These are phyloP conservation scores for Posidonia australis DNA, from an alignment of 106 monocot species.

Conservation along the genomic window DNA sequence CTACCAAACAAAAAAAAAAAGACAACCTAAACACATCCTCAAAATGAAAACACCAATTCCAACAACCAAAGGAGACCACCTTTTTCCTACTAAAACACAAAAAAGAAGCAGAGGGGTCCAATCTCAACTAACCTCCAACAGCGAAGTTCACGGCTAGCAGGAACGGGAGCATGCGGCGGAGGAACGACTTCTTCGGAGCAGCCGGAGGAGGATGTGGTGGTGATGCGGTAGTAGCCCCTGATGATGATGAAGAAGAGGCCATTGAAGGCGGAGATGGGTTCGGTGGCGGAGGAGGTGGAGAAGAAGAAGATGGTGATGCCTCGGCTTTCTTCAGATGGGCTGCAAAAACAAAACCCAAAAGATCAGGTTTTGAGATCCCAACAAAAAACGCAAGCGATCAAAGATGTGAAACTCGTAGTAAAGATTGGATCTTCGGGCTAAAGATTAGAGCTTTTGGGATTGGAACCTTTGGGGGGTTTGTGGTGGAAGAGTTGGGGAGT, in stretches of 20 bases:
- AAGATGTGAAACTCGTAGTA: background rate
- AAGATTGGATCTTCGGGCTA: background rate
- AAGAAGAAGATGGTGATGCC: background rate
- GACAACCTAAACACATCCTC: no score
- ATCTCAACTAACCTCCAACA: constrained; percentile 12
- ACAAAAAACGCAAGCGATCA: background rate
- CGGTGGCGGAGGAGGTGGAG: constrained; percentile 4
- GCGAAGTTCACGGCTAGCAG: constrained; percentile 17
- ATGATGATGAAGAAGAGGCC: constrained; percentile 7
- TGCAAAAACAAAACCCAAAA: background rate
- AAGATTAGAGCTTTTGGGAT: background rate
- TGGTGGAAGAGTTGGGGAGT: constrained; percentile 14
- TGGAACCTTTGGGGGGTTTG: constrained; percentile 16
- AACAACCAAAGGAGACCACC: background rate
- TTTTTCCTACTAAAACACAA: background rate
- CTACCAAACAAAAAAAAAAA: no score
- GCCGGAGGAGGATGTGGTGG: background rate
- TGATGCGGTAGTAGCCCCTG: background rate
- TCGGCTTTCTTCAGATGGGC: constrained; percentile 11
- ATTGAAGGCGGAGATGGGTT: constrained; percentile 9
- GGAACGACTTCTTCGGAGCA: constrained; percentile 17
- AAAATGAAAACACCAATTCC: background rate
- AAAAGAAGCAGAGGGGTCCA: background rate
- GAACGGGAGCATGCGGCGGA: constrained; percentile 17
- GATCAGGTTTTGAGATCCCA: background rate